Conservation (phyloP, 495 filamentous ascomycete genomes). For the Cenococcum geophilum region DNA sequence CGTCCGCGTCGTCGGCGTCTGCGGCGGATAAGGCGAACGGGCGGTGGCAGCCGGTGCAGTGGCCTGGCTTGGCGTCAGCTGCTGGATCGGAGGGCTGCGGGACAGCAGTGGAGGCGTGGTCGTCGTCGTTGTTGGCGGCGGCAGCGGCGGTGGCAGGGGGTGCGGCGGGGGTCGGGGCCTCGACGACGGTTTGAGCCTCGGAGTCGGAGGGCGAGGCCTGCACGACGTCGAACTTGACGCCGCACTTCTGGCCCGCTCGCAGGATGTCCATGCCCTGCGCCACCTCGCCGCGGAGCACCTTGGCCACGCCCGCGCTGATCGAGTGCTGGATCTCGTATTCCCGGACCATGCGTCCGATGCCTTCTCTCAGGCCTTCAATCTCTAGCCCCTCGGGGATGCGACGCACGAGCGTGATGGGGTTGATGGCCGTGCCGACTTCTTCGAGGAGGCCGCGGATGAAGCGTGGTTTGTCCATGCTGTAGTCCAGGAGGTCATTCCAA, state of each 20-base stretch:
- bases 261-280: slow-evolving; percentile 71
- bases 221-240: slow-evolving; percentile 79
- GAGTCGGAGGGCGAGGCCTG: slow-evolving; percentile 27
- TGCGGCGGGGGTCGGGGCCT: background rate
- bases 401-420: slow-evolving; percentile 81
- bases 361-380: slow-evolving; percentile 81
- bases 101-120: background rate
- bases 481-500: slow-evolving; percentile 91
- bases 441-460: slow-evolving; percentile 92
- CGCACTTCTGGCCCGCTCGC: slow-evolving; percentile 67
- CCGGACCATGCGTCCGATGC: slow-evolving; percentile 75
- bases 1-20: slow-evolving; percentile 7
- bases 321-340: slow-evolving; percentile 90
- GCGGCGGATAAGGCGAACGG: slow-evolving; percentile 18
- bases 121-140: no score
- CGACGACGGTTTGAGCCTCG: slow-evolving; percentile 16
- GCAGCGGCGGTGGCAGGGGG: background rate
- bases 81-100: slow-evolving; percentile 23
- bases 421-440: slow-evolving; percentile 86
- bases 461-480: slow-evolving; percentile 90
- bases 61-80: slow-evolving; percentile 37
- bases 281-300: slow-evolving; percentile 81
- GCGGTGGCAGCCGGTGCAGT: slow-evolving; percentile 30
- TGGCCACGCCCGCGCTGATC: slow-evolving; percentile 83
- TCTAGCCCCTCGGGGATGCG: slow-evolving; percentile 87